These are phyloP conservation scores for Lactarius trivialis DNA, from an alignment of 768 basidiomycete species.

Conservation along the genomic window DNA sequence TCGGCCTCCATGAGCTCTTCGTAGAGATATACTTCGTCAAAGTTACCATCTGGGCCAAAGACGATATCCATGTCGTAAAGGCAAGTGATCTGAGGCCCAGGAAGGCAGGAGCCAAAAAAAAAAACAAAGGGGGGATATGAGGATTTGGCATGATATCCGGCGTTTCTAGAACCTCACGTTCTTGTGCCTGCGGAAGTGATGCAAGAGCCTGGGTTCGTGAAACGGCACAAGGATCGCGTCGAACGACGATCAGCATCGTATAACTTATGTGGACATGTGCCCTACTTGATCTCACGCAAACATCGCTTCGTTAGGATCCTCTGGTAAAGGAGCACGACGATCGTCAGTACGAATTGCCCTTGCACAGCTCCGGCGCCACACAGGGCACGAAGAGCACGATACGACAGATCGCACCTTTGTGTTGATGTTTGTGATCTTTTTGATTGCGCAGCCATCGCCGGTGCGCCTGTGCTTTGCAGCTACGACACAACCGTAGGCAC, in stretches of 20 bases:
- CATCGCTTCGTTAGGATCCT: slow-evolving; percentile 96
- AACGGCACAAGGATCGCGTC: background rate
- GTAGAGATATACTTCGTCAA: slow-evolving; percentile 94
- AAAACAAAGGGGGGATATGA: background rate
- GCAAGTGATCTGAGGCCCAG: slow-evolving; percentile 69
- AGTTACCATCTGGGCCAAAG: slow-evolving; percentile 83
- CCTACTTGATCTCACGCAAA: slow-evolving; percentile 86
- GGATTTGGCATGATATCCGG: background rate
- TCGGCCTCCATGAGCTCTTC: slow-evolving; percentile 99
- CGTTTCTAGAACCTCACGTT: slow-evolving; percentile 51
- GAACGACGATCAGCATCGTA: background rate
- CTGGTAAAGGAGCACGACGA: slow-evolving; percentile 33
- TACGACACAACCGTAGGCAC: slow-evolving; percentile 90
- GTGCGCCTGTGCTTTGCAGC: slow-evolving; percentile 76
- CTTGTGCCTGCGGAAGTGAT: slow-evolving; percentile 99
- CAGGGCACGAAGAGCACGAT: too few relatives aligned
- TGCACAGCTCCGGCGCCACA: background rate
- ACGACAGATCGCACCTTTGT: slow-evolving; percentile 52
- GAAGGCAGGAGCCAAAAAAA: background rate
- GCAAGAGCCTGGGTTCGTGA: slow-evolving; percentile 56
- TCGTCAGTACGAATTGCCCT: background rate
- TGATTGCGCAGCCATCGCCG: slow-evolving; percentile 89
- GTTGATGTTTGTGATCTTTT: slow-evolving; percentile 94
- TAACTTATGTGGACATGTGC: background rate
- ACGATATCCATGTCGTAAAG: slow-evolving; percentile 99